Evolutionary conservation across 106 monocot genomes (phyloP).

Genomic region (Gastrodia elata): DNA sequence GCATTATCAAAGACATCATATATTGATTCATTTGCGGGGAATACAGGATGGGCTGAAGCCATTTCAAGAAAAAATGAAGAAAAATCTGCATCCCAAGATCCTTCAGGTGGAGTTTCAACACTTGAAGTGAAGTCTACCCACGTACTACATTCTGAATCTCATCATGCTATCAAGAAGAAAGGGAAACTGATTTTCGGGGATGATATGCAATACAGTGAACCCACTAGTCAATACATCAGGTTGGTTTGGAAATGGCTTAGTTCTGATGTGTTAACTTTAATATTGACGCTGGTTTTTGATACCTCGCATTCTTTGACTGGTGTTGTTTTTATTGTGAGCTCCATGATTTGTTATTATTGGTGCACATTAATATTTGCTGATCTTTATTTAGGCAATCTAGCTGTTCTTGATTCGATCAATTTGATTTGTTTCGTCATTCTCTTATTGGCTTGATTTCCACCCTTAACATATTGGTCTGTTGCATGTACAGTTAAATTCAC

Average conservation of each 20-base stretch:
- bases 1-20: no score
- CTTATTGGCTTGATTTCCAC: no score
- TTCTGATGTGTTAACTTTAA: neutral
- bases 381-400: no score
- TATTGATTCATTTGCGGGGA: no score
- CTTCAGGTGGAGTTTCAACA: no score
- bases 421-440: no score
- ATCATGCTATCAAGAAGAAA: neutral
- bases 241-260: neutral
- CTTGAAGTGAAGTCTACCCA: neutral
- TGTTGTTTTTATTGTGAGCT: neutral
- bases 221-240: neutral
- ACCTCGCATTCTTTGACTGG: neutral
- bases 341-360: neutral
- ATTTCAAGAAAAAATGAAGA: no score
- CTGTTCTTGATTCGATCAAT: no score
- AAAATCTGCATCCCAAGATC: no score
- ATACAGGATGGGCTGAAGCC: no score
- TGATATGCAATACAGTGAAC: neutral
- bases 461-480: no score
- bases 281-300: neutral
- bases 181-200: neutral
- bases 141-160: neutral
- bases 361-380: neutral
- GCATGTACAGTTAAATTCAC: no score